phyloP scores from a whole-genome alignment of 352 stramenopile species.

The Phytophthora litchii region DNA sequence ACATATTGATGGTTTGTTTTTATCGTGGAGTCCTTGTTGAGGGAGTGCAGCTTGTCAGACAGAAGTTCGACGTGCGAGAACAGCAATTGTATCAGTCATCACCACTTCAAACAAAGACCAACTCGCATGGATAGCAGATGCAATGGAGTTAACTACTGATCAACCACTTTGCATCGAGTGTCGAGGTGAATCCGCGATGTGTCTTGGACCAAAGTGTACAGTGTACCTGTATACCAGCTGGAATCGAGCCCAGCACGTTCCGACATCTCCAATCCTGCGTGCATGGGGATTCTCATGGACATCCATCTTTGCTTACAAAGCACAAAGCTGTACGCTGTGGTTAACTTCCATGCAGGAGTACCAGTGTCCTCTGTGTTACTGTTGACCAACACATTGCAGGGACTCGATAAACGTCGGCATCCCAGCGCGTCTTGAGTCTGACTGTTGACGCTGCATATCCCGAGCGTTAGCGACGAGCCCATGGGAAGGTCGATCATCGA shows the following conservation, averaged over 20 bases:
- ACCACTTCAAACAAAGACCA: too few species aligned
- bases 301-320: background rate
- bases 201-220: constrained; percentile 24
- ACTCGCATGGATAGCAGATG: too few species aligned
- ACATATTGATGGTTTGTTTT: too few species aligned
- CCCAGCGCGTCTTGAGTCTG: constrained; percentile 5
- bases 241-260: background rate
- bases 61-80: too few species aligned
- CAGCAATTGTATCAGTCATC: too few species aligned
- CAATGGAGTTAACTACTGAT: too few species aligned
- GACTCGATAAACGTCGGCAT: constrained; percentile 3
- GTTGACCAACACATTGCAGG: background rate
- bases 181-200: constrained; percentile 13
- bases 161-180: background rate
- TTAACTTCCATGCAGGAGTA: constrained; percentile 2
- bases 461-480: constrained; percentile 31
- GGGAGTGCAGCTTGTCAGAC: too few species aligned
- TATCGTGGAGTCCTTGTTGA: too few species aligned
- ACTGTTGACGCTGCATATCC: constrained; percentile 1
- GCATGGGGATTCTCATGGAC: too few species aligned
- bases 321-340: too few species aligned
- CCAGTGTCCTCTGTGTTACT: constrained; percentile 4
- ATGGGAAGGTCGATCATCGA: constrained; percentile 34
- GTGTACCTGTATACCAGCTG: constrained; percentile 28
- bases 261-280: constrained; percentile 1